Evolutionary conservation across 2,329 filamentous ascomycete species (phyloP).

Genomic region (Kalmusia sp.): DNA sequence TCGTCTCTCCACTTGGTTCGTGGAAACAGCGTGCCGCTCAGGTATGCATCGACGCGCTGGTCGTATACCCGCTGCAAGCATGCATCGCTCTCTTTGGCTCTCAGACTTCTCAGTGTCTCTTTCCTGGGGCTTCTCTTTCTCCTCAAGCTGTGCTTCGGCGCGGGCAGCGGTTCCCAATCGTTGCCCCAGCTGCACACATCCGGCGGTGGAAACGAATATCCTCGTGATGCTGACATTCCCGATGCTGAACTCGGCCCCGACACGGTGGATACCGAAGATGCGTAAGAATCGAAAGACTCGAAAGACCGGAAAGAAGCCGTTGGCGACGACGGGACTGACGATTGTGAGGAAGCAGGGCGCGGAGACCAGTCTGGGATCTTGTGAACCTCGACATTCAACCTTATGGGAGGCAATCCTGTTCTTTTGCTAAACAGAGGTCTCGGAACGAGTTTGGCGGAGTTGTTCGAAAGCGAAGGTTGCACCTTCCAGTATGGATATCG

Average conservation of each 20-base stretch:
- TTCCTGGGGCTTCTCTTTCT: conserved; percentile 30
- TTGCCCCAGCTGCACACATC: conserved; percentile 10
- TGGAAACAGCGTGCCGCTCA: conserved; percentile 33
- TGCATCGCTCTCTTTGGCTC: conserved; percentile 43
- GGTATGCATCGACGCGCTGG: conserved; percentile 35
- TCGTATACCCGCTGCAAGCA: conserved; percentile 41
- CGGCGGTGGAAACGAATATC: conserved; percentile 16
- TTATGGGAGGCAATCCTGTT: conserved; percentile 22
- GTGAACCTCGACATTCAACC: conserved; percentile 27
- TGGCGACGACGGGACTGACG: conserved; percentile 18
- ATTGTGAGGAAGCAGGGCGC: conserved; percentile 19
- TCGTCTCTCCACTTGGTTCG: neutral
- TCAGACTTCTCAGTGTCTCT: conserved; percentile 38
- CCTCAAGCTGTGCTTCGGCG: conserved; percentile 25
- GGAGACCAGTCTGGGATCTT: conserved; percentile 20
- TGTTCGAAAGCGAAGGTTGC: conserved; percentile 15
- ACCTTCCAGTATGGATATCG: neutral
- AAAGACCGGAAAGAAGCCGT: conserved; percentile 23
- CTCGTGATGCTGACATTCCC: conserved; percentile 16
- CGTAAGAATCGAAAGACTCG: conserved; percentile 21
- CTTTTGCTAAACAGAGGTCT: conserved; percentile 35
- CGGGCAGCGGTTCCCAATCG: conserved; percentile 3
- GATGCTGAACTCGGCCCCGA: conserved; percentile 23
- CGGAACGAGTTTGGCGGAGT: conserved; percentile 24
- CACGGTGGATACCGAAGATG: conserved; percentile 22